phyloP scores from a whole-genome alignment of 345 rosid species.

The Brassica napus region Da-Ae NC_063443.1:16943001-16943500 shows the following conservation, averaged over 20 bases:
- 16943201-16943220: conserved; percentile 53
- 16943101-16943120: conserved; percentile 47
- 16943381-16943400: conserved; percentile 22
- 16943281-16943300: conserved; percentile 51
- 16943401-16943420: conserved; percentile 42
- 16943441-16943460: conserved; percentile 51
- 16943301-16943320: conserved; percentile 53
- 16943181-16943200: conserved; percentile 36
- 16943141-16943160: conserved; percentile 37
- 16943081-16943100: conserved; percentile 45
- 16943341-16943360: conserved; percentile 39
- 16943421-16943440: conserved; percentile 49
- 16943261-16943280: conserved; percentile 50
- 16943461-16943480: conserved; percentile 38
- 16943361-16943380: conserved; percentile 22
- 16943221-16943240: conserved; percentile 39
- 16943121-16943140: conserved; percentile 43
- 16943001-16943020: conserved; percentile 46
- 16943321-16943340: conserved; percentile 35
- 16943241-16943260: conserved; percentile 53
- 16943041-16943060: conserved; percentile 38
- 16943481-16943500: conserved; percentile 21
- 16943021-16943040: conserved; percentile 44
- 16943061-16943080: conserved; percentile 47
- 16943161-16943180: conserved; percentile 21